Evolutionary conservation across 352 stramenopile species (phyloP).

Genomic region (Globisporangium viniferum): DNA sequence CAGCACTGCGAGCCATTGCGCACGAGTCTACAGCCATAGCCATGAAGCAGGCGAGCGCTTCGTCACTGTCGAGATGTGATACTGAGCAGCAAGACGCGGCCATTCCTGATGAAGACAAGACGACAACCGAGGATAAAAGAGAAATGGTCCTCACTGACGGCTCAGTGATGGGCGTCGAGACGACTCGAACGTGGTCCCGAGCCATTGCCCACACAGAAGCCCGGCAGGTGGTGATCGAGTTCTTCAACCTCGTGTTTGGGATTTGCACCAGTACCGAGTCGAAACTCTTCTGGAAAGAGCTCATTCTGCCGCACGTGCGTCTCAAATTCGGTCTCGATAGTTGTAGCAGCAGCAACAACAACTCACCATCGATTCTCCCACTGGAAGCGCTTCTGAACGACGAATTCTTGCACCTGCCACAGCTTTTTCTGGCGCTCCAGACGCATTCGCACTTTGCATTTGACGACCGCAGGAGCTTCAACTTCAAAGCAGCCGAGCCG

Average conservation of each 20-base stretch:
- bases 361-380: background rate
- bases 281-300: conserved; percentile 46
- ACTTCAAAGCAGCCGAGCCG: conserved; percentile 29
- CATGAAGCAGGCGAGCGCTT: conserved; percentile 19
- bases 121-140: background rate
- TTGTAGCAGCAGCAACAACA: conserved; percentile 8
- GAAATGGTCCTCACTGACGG: background rate
- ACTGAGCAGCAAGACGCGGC: background rate
- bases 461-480: conserved; percentile 29
- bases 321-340: conserved; percentile 35
- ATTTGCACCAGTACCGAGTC: conserved; percentile 21
- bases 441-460: conserved; percentile 30
- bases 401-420: conserved; percentile 43
- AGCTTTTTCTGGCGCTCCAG: conserved; percentile 50
- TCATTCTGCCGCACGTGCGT: conserved; percentile 39
- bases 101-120: background rate
- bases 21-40: conserved; percentile 19
- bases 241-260: conserved; percentile 61
- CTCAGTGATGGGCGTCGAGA: conserved; percentile 12
- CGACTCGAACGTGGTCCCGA: conserved; percentile 17
- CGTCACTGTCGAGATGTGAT: background rate
- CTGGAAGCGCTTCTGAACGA: conserved; percentile 35
- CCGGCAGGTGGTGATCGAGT: conserved; percentile 28
- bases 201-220: conserved; percentile 21
- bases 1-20: conserved; percentile 31